Evolutionary conservation across 495 filamentous ascomycete species (phyloP), one percentile per base, ranked within the genome.

Genomic region (Friedmanniomyces simplex): DNA sequence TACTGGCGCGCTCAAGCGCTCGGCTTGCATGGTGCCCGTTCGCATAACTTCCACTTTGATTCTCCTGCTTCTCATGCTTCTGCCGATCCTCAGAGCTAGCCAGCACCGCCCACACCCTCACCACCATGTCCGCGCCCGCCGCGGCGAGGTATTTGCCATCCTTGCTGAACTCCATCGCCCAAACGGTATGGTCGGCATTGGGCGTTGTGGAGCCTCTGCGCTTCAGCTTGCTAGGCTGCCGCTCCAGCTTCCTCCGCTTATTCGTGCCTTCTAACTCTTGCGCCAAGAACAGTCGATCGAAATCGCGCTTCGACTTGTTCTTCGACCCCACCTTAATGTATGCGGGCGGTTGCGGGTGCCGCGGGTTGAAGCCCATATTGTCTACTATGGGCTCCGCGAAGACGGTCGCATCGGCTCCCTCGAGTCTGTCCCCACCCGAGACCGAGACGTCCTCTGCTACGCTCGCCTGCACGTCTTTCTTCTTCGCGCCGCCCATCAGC

Each of bases 81-180:
- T 78, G 73, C 12, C 93, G 82, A 61, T 96, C 90, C 57, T 91
- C 86, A 8, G 82, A 75, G 0, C 84, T 89, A 12, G 88, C 80
- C 20, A 99, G 82, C 7, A 97, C 93, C 0, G 83, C 81, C 91
- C 91, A 99, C 36, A 97, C 81, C 41, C 94, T 77, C 5, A 99
- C 86, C 28, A 91, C 78, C 50, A 80, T 79, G 67, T 97, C 94
- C 61, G 89, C 86, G 2, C 93, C 93, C 13, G 83, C 94, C 20
- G 89, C 87, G 13, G 93, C 93, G 11, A 99, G 74, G 69, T 91
- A 95, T 66, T 79, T 88, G 13, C 93, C 93, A 74, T 97, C 93
- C 48, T 86, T 89, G 60, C 90, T 96, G 62, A 96, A 96, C 59
- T 88, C 86, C 61, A 88, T 79, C 4, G 93, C 85, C 93, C 93